Conservation (phyloP, 805 yeast genomes). For the Candida maris region DNA sequence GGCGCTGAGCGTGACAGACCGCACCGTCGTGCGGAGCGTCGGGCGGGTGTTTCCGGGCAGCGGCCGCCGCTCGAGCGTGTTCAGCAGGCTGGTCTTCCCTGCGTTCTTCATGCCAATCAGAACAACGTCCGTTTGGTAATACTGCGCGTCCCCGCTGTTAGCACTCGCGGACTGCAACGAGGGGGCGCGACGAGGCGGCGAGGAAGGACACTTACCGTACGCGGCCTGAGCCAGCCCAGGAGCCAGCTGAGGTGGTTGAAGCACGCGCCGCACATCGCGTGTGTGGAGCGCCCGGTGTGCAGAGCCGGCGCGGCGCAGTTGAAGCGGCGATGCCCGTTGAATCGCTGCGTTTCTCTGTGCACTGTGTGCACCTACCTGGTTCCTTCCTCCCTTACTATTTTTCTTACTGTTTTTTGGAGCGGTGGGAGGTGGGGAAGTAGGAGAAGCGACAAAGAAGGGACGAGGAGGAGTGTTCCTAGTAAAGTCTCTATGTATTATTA, state of each 20-base stretch:
- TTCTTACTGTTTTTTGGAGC: too few relatives aligned
- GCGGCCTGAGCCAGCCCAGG: not conserved
- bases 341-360: too few relatives aligned
- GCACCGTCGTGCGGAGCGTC: constrained; percentile 19
- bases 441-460: too few relatives aligned
- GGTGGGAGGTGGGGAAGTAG: too few relatives aligned
- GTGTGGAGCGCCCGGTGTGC: too few relatives aligned
- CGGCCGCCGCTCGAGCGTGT: constrained; percentile 9
- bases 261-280: not conserved
- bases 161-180: not conserved
- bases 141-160: constrained; percentile 7
- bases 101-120: constrained; percentile 30
- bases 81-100: constrained; percentile 30
- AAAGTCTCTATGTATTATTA: too few relatives aligned
- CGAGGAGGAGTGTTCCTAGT: too few relatives aligned
- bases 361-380: too few relatives aligned
- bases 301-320: too few relatives aligned
- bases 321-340: too few relatives aligned
- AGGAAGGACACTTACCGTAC: not conserved
- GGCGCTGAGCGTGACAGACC: constrained; percentile 10
- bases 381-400: too few relatives aligned
- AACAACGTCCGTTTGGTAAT: constrained; percentile 25
- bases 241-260: not conserved
- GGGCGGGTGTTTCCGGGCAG: constrained; percentile 23
- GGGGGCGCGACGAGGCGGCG: not conserved